These are phyloP conservation scores for Castanopsis chinensis DNA, from an alignment of 306 rosid species.

Conservation along the genomic window DNA sequence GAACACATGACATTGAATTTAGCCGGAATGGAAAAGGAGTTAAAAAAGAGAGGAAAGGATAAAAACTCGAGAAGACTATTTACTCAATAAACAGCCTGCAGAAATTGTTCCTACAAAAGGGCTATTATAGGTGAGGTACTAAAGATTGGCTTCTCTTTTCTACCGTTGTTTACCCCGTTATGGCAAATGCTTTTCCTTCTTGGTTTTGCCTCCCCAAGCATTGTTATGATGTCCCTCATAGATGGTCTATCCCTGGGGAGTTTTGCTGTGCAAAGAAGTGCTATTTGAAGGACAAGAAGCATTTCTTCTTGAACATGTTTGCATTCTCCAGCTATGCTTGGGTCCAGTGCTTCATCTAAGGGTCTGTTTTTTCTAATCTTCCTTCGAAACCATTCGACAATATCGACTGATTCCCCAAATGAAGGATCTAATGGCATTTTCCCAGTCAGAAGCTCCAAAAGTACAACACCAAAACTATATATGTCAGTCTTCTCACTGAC, in stretches of 20 bases:
- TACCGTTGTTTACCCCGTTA: slow-evolving; percentile 33
- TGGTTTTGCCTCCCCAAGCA: slow-evolving; percentile 93
- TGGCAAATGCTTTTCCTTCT: slow-evolving; percentile 75
- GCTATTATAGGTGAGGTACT: slow-evolving; percentile 48
- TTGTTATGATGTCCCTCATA: slow-evolving; percentile 71
- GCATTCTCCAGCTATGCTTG: slow-evolving; percentile 62
- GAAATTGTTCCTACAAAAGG: slow-evolving; percentile 31
- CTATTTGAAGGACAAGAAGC: slow-evolving; percentile 83
- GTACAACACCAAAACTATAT: slow-evolving; percentile 81
- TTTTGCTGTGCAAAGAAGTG: slow-evolving; percentile 74
- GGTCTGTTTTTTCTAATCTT: slow-evolving; percentile 45
- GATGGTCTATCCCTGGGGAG: slow-evolving; percentile 85
- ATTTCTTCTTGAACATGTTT: slow-evolving; percentile 81
- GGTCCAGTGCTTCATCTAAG: slow-evolving; percentile 58
- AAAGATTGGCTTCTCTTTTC: slow-evolving; percentile 51
- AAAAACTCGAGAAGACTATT: neutral
- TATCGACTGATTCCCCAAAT: slow-evolving; percentile 54
- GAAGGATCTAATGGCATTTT: slow-evolving; percentile 60
- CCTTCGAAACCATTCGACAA: slow-evolving; percentile 63
- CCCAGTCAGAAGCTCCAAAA: slow-evolving; percentile 77
- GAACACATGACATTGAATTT: neutral
- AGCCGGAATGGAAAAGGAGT: neutral
- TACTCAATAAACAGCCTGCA: slow-evolving; percentile 1
- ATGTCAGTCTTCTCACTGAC: slow-evolving; percentile 85
- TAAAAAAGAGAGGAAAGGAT: neutral